Evolutionary conservation across 306 rosid species (phyloP), one percentile per base, ranked within the genome.

Genomic region (Dalbergia oliveri): DNA sequence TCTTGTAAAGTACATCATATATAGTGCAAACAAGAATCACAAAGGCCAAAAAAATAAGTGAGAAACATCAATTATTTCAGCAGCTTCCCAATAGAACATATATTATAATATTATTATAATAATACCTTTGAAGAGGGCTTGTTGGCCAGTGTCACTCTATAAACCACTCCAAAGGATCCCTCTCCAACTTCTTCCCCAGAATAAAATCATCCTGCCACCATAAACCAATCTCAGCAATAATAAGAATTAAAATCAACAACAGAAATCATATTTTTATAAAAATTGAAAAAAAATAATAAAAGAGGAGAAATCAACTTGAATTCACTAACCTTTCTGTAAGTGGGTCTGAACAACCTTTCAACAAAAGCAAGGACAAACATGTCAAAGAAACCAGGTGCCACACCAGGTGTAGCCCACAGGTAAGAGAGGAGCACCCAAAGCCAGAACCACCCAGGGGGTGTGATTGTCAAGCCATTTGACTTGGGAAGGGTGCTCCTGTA

Each of bases 331-430:
- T 93, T 95, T 77, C 71, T 88, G 66, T 26, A 93, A 76, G 94
- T 87, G 75, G 97, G 96, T 79, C 97, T 84, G 82, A 93, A 89
- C 45, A 90, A 33, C 75, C 98, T 90, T 45, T 95, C 98, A 51
- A 86, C 85, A 85, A 95, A 95, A 62, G 99, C 98, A 83, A 95
- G 98, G 78, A 95, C 86, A 87, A 95, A 95, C 99, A 93, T 93
- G 86, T 93, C 98, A 87, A 90, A 95, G 89, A 91, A 93, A 21
- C 99, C 98, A 45, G 99, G 99, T 58, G 98, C 98, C 57, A 95
- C 97, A 50, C 97, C 98, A 44, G 97, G 98, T 5, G 99, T 93
- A 70, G 97, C 97, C 99, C 97, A 95, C 5, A 93, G 95, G 81
- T 95, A 95, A 65, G 98, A 95, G 2, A 93, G 82, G 82, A 77